Evolutionary conservation across 768 basidiomycete genomes (phyloP), one percentile per base, ranked within the genome.

Genomic region (Amanita rubescens): DNA sequence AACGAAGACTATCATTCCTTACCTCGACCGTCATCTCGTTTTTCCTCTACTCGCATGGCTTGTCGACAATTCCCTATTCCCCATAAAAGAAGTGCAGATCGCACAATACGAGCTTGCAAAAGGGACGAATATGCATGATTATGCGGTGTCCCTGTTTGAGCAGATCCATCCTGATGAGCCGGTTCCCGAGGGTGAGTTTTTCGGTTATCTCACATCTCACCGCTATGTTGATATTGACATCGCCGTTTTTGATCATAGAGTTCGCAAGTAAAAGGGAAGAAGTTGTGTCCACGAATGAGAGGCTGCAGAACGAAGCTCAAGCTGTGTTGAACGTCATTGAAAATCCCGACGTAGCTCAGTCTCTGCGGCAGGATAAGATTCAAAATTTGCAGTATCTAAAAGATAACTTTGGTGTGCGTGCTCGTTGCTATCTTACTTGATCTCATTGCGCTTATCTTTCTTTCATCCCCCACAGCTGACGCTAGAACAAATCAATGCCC

Each of bases 71-170:
- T 80, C 81, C 15, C 70, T 89, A 37, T 97, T 94, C 68, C 78
- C 90, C 1, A 75, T 78, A 19, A 78, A 88, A 38, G 83, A 98
- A 60, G 80, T 98, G 54, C 82, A 84, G 54, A 73, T 82, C 37
- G 95, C 96, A 34, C 95, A 97, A 72, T 95, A 96, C 87, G 94
- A 97, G 63, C 85, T 98, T 51, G 90, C 93, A 52, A 95, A 92
- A 66, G 90, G 86, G 57, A 99, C 96, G 43, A 97, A 99, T 69
- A 97, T 98, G 94, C 86, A 95, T 55, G 94, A 95, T 69, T 99
- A 95, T 63, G 85, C 90, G 22, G 80, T 85, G 55, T 79, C 77
- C 58, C 71, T 97, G 61, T 92, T 91, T 62, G 72, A 85, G 61
- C 83, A 90, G 71, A 70, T 93, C 47, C 72, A 92, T 59, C 85